A percentile compares a stretch with the other conserved stretches of the same genome.
Conservation (phyloP, 331 rosid species). For the Ulmus americana region DNA sequence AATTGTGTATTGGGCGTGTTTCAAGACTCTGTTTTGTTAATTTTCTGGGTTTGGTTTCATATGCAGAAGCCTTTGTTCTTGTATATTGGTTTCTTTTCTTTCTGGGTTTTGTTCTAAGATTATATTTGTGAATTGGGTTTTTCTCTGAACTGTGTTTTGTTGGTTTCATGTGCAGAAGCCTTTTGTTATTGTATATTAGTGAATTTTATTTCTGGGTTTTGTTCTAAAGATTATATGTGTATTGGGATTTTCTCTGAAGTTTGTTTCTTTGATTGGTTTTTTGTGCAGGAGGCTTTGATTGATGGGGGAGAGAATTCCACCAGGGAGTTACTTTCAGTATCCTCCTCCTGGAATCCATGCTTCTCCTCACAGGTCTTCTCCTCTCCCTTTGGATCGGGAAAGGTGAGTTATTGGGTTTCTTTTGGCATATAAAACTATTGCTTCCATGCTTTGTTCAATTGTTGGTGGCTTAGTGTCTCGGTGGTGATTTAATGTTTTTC, state of each 20-base stretch:
- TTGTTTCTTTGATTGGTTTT: slow-evolving; percentile 1
- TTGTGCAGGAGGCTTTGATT: slow-evolving; percentile 17
- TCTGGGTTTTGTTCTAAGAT: no score
- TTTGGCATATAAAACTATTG: neutral
- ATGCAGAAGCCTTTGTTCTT: slow-evolving; percentile 15
- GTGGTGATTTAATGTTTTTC: no score
- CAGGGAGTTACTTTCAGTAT: slow-evolving; percentile 76
- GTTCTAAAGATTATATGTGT: slow-evolving; percentile 1
- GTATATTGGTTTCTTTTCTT: no score
- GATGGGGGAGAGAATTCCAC: slow-evolving; percentile 83
- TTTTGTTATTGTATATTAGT: neutral
- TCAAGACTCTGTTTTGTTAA: neutral
- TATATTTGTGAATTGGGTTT: no score
- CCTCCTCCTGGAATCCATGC: slow-evolving; percentile 79
- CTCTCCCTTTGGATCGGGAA: slow-evolving; percentile 65
- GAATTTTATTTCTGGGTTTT: neutral
- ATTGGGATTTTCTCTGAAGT: slow-evolving; percentile 1
- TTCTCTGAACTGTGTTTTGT: no score
- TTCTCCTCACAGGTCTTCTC: slow-evolving; percentile 59
- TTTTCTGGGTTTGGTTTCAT: neutral
- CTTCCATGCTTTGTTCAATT: no score
- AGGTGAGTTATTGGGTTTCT: slow-evolving; percentile 36
- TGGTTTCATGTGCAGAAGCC: no score
- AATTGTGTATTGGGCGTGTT: neutral
- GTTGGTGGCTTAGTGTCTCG: no score